A percentile compares a stretch with the other conserved stretches of the same genome.
phyloP scores from a whole-genome alignment of 2,329 filamentous ascomycete species.

The Elsinoe arachidis region DNA sequence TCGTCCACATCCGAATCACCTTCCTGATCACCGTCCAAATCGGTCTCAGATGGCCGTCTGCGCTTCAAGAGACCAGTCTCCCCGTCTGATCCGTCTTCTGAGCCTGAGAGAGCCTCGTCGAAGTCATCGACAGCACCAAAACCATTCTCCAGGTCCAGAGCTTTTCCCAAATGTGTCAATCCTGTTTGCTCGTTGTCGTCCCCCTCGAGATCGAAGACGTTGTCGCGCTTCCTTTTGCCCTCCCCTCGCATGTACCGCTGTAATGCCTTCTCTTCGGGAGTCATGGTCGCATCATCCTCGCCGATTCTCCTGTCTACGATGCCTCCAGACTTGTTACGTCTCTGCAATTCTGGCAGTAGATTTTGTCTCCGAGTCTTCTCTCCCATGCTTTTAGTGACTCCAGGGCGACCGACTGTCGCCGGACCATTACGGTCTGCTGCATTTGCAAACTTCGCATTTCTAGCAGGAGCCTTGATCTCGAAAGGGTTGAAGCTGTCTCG shows the following conservation, averaged over 20 bases:
- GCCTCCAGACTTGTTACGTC: slow-evolving; percentile 81
- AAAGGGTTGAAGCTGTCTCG: slow-evolving; percentile 97
- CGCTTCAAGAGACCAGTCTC: slow-evolving; percentile 35
- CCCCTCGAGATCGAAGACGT: slow-evolving; percentile 85
- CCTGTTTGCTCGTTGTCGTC: slow-evolving; percentile 51
- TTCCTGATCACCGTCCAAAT: slow-evolving; percentile 44
- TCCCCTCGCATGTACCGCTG: slow-evolving; percentile 87
- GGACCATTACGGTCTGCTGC: slow-evolving; percentile 53
- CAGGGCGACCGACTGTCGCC: slow-evolving; percentile 60
- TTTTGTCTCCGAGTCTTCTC: slow-evolving; percentile 82
- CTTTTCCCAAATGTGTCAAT: slow-evolving; percentile 70
- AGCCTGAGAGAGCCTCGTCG: slow-evolving; percentile 27
- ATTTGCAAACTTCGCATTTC: slow-evolving; percentile 76
- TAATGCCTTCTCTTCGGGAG: slow-evolving; percentile 82
- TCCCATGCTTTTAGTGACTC: slow-evolving; percentile 72
- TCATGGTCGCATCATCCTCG: slow-evolving; percentile 90
- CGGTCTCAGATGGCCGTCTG: slow-evolving; percentile 34
- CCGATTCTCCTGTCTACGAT: slow-evolving; percentile 90
- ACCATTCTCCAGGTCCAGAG: slow-evolving; percentile 59
- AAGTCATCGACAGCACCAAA: slow-evolving; percentile 47
- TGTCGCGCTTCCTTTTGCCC: slow-evolving; percentile 67
- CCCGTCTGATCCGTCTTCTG: slow-evolving; percentile 28
- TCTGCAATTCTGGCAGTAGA: slow-evolving; percentile 80
- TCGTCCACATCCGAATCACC: slow-evolving; percentile 35
- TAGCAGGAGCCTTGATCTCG: slow-evolving; percentile 69